Base-by-base conservation (phyloP, 176 grass and related monocot genomes). In the Rhynchospora breviuscula region DNA sequence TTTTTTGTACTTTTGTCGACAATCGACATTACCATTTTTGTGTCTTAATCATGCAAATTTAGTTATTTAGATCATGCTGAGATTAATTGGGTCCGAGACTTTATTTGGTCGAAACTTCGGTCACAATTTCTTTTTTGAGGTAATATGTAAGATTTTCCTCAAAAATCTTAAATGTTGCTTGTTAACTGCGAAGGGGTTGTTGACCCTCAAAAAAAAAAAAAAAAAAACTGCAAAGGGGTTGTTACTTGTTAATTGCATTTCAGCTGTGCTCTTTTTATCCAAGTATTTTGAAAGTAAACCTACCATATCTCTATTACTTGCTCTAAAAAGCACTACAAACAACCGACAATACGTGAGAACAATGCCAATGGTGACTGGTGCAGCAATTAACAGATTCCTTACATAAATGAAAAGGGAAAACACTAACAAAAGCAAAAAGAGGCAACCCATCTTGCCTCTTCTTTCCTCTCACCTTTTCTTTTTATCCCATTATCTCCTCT, bases 401-500 rank as follows among this genome's bases (percentile, higher is more conserved):
- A 12, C 66, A 76, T 15, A 76, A 85, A 48, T 51, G 21, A 47
- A 82, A 56, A 52, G 46, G 25, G 17, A 85, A 73, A 73, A 76
- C 35, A 75, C 47, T 82, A 45, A 62, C 17, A 43, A 71, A 85
- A 76, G 49, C 23, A 45, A 85, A 54, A 85, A 73, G 83, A 59
- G 25, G 59, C 65, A 85, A 73, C 68, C 84, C 78, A 87, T 87
- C 80, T 68, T 57, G 46, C 85, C 83, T 87, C 86, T 88, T 88
- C 48, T 85, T 88, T 91, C 78, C 48, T 91, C 86, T 80, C 79
- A 22, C 64, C 56, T 68, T 84, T 88, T 40, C 35, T 78, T 88
- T 91, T 74, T 84, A 86, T 86, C 83, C 57, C 68, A 80, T 62
- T 81, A 75, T 72, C 92, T 88, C 92, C 87, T 86, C 86, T 29